phyloP scores from a whole-genome alignment of 306 rosid species.

The Trifolium dubium region DNA sequence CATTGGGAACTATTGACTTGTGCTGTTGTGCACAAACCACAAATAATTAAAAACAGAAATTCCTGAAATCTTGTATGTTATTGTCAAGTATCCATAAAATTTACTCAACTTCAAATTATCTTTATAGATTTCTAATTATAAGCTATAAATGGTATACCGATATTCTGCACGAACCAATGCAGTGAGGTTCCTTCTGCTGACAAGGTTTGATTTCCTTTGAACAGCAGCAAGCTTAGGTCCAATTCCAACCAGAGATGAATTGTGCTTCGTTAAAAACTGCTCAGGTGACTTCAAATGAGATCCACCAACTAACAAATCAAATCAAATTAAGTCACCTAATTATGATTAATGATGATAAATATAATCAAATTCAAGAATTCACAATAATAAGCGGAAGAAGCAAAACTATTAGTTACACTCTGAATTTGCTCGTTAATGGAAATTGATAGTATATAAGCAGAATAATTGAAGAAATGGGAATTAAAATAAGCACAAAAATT shows the following conservation, averaged over 20 bases:
- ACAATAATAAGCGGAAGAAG: not conserved
- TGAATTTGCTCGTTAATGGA: not conserved
- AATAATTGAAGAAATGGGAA: not conserved
- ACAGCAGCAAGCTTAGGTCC: constrained; percentile 2
- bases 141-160: constrained; percentile 46
- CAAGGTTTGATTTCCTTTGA: constrained; percentile 54
- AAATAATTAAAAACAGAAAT: constrained; percentile 11
- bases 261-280: constrained; percentile 48
- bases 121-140: too few relatives aligned
- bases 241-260: constrained; percentile 40
- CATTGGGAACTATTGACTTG: constrained; percentile 5
- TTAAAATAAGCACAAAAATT: not conserved
- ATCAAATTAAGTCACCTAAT: not conserved
- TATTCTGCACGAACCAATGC: constrained; percentile 68
- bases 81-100: too few relatives aligned
- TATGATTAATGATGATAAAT: not conserved
- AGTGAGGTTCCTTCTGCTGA: constrained; percentile 46
- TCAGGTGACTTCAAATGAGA: constrained; percentile 59
- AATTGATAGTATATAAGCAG: not conserved
- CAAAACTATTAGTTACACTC: not conserved
- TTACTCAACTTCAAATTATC: too few relatives aligned
- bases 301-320: constrained; percentile 56
- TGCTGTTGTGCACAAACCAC: not conserved
- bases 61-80: not conserved
- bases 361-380: not conserved